phyloP scores from a whole-genome alignment of 1,284 basidiomycete genomes.

The Butyriboletus regius region DNA sequence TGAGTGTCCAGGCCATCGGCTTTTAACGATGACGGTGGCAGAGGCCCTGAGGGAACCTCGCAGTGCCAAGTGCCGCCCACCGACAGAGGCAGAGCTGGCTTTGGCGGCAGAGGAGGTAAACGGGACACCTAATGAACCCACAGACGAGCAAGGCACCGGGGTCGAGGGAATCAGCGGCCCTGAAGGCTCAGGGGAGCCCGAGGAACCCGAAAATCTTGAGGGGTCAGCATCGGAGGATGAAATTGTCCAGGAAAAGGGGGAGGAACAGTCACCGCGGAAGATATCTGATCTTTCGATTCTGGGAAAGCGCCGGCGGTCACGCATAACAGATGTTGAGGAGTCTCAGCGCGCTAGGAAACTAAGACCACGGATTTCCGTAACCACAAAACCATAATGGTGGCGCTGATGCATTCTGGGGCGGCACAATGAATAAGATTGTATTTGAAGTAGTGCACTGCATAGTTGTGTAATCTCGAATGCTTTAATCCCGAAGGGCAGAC shows the following conservation, averaged over 20 bases:
- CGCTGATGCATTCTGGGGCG: background rate
- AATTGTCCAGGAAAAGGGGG: background rate
- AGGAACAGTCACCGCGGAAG: background rate
- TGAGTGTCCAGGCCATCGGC: conserved; percentile 21
- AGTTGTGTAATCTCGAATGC: background rate
- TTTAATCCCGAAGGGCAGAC: background rate
- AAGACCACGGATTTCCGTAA: conserved; percentile 8
- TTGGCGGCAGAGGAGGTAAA: conserved; percentile 15
- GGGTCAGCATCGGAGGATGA: conserved; percentile 8
- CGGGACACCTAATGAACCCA: background rate
- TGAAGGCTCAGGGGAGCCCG: conserved; percentile 14
- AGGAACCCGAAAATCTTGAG: conserved; percentile 12
- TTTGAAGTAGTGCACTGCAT: background rate
- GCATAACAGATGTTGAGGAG: conserved; percentile 13
- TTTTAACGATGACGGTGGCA: conserved; percentile 16
- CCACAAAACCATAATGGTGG: conserved; percentile 2
- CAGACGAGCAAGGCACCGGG: background rate
- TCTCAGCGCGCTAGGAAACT: conserved; percentile 13
- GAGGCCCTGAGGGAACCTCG: conserved; percentile 24
- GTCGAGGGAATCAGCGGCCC: conserved; percentile 1
- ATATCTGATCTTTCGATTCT: background rate
- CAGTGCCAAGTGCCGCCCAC: conserved; percentile 20
- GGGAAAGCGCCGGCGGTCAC: conserved; percentile 19
- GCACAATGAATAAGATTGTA: background rate
- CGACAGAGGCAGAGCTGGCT: conserved; percentile 21